Evolutionary conservation across 2,329 filamentous ascomycete genomes (phyloP), one percentile per base, ranked within the genome.

Genomic region (Monilinia fructigena): DNA sequence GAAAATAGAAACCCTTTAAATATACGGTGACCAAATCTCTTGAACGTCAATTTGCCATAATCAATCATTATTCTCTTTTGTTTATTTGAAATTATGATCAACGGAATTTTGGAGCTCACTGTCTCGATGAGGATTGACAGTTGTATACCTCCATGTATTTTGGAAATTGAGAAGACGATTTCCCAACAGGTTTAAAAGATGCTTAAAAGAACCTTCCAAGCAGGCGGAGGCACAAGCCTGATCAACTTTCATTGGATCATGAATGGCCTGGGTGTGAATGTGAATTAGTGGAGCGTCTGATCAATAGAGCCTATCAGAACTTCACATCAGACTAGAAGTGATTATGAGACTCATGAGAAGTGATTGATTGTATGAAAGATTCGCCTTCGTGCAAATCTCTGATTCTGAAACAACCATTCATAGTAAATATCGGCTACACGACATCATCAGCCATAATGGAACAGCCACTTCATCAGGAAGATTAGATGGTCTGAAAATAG

Each of bases 61-160:
- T 40, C 38, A 40, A 14, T 40, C 38, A 14, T 40, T 40, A 56
- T 40, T 42, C 20, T 42, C 23, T 45, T 26, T 47, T 18, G 16
- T 18, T 38, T 4, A 42, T 26, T 40, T 2, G 12, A 64, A 64
- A 56, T 56, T 50, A 64, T 48, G 52, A 64, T 64, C 62, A 56
- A 40, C 62, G 52, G 48, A 56, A 38, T 20, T 40, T 55, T 28
- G 59, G n/a, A 23, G 45, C 14, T 7, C 23, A 14, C 28, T n/a
- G 2, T 62, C 47, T 31, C 31, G 23, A 52, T 62, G 59, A 53
- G 31, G 59, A 53, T 26, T 47, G 47, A 55, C 18, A 45, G 38
- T 40, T 47, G 12, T 10, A 20, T 20, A n/a, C 16, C 7, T 47
- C 18, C 18, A 38, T 23, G 20, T 47, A 3, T 18, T 7, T 20